A percentile compares a stretch with the other conserved stretches of the same genome.
phyloP scores from a whole-genome alignment of 371 early-diverging fungal species.

The Fennellomyces sp. region DNA sequence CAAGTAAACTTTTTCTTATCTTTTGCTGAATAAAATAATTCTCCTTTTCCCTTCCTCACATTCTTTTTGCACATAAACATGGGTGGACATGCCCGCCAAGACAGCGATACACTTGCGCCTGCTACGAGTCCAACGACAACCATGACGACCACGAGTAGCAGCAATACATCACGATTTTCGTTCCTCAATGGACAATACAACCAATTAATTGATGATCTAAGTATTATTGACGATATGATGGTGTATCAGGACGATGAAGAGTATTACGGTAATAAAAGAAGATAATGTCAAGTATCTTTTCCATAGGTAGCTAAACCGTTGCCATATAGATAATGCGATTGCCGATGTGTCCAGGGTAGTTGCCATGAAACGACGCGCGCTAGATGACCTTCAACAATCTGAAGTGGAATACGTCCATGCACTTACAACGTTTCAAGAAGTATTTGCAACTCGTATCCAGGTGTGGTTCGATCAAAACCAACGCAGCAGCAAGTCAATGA shows the following conservation, averaged over 20 bases:
- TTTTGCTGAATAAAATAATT: too few species aligned
- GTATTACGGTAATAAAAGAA: too few species aligned
- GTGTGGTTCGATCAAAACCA: constrained; percentile 18
- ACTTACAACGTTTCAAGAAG: constrained; percentile 20
- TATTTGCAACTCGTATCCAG: constrained; percentile 8
- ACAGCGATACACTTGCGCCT: background rate
- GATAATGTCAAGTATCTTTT: background rate
- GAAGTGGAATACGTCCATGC: constrained; percentile 19
- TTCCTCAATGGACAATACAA: background rate
- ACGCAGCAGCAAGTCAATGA: constrained; percentile 10
- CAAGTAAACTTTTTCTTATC: too few species aligned
- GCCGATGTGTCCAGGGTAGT: background rate
- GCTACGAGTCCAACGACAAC: background rate
- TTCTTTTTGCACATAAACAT: too few species aligned
- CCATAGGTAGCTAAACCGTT: background rate
- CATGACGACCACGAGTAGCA: constrained; percentile 1
- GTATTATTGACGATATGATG: constrained; percentile 1
- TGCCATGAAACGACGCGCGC: background rate
- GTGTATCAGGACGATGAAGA: constrained; percentile 1
- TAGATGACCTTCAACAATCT: constrained; percentile 9
- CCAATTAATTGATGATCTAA: background rate
- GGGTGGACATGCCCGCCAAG: too few species aligned
- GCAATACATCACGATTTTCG: background rate
- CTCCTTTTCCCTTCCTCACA: too few species aligned
- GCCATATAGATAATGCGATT: background rate